Percentiles rank a stretch among this genome's conserved stretches.
Evolutionary conservation across 306 rosid genomes (phyloP).

Genomic region (Citrullus colocynthis): DNA sequence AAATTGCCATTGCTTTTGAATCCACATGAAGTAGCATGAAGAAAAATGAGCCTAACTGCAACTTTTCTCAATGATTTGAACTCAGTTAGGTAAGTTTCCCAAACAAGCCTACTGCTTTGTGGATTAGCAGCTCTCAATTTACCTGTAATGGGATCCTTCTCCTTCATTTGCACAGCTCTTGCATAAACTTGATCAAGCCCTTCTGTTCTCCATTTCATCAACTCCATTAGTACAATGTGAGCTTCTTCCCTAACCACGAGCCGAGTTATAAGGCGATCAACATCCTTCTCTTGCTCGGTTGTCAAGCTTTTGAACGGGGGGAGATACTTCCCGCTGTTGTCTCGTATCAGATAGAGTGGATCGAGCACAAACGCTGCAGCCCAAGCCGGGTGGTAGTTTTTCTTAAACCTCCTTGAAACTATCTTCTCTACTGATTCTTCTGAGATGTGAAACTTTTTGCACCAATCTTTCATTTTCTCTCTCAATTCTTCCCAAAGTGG

Average conservation of each 20-base stretch:
- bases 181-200: conserved; percentile 63
- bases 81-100: conserved; percentile 49
- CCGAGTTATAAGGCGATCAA: conserved; percentile 43
- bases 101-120: conserved; percentile 52
- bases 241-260: conserved; percentile 49
- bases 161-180: conserved; percentile 51
- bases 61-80: conserved; percentile 50
- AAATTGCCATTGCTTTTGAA: conserved; percentile 42
- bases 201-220: conserved; percentile 67
- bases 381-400: conserved; percentile 62
- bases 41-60: conserved; percentile 57
- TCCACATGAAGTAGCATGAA: conserved; percentile 53
- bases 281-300: conserved; percentile 49
- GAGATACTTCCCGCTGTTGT: conserved; percentile 46
- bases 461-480: conserved; percentile 53
- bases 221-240: conserved; percentile 52
- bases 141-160: conserved; percentile 40
- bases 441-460: conserved; percentile 34
- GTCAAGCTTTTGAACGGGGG: conserved; percentile 48
- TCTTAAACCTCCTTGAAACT: conserved; percentile 37
- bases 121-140: conserved; percentile 48
- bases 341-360: conserved; percentile 39
- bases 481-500: conserved; percentile 68
- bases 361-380: conserved; percentile 56
- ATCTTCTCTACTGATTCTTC: conserved; percentile 33